These are phyloP conservation scores for Suillus occidentalis DNA, from an alignment of 768 basidiomycete species.

Conservation along the genomic window DNA sequence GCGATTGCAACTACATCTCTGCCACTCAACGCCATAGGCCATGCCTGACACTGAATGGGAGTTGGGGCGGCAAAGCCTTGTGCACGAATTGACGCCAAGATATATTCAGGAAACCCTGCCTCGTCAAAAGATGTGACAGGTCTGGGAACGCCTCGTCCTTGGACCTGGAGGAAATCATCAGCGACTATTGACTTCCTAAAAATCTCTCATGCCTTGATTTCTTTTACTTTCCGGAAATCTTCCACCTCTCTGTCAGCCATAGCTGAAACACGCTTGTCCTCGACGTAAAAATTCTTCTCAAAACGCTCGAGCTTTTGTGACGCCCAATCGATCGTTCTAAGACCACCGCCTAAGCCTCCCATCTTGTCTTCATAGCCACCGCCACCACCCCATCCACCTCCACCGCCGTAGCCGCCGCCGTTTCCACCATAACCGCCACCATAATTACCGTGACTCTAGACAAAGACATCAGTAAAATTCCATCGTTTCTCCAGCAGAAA, in stretches of 20 bases:
- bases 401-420: constrained; percentile 30
- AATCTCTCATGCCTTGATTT: constrained; percentile 69
- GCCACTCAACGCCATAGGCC: constrained; percentile 98
- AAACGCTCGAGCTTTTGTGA: constrained; percentile 74
- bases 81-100: constrained; percentile 89
- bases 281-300: constrained; percentile 97
- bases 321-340: constrained; percentile 86
- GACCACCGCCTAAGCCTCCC: constrained; percentile 77
- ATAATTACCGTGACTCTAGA: constrained; percentile 34
- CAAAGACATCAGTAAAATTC: constrained; percentile 5
- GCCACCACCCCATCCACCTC: constrained; percentile 36
- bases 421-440: constrained; percentile 37
- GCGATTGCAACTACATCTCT: constrained; percentile 96
- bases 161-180: constrained; percentile 52
- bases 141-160: constrained; percentile 85
- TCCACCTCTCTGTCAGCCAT: constrained; percentile 85
- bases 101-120: constrained; percentile 93
- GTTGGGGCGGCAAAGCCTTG: constrained; percentile 92
- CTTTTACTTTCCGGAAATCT: constrained; percentile 79
- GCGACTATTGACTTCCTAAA: background rate
- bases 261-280: constrained; percentile 80
- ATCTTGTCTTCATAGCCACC: constrained; percentile 59
- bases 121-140: constrained; percentile 94
- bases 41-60: constrained; percentile 97
- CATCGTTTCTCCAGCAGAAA: background rate